Evolutionary conservation across 129 eudicot genomes (phyloP), one percentile per base, ranked within the genome.

Genomic region (Scalesia atractyloides): DNA sequence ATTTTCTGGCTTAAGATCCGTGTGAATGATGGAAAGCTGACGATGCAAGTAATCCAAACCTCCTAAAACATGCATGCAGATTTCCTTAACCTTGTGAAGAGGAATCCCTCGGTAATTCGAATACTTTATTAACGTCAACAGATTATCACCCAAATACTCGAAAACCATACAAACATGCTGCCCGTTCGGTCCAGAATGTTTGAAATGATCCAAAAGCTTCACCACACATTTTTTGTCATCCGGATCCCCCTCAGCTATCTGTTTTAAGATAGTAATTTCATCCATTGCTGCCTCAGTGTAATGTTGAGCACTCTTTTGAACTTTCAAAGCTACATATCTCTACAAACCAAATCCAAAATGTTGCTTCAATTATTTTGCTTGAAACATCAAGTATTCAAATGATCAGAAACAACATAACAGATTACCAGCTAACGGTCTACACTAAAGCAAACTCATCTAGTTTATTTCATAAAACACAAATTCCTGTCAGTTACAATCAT

Each of bases 81-180:
- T 87, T 74, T 94, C 91, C 80, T 90, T 90, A 52, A 94, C 98
- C 85, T 76, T 90, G 71, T 78, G 84, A 64, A 88, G 84, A 58
- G 96, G 96, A 16, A 94, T 9, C 48, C 98, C 98, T 76, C 86
- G 76, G 76, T 87, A 90, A 68, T 84, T 92, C 5, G 92, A 78
- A 67, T 90, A 94, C 79, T 94, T 88, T 43, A 94, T 84, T n/a
- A 94, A 84, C 3, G 96, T 87, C 88, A 94, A 77, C 39, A 94
- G 86, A 53, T 88, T 93, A 78, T 93, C 97, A 4, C 98, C 98
- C 79, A 93, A 70, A 77, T 85, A 90, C 79, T 94, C 97, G 77
- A 94, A 90, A 19, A 94, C 96, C 98, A 94, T 90, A 73, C 98
- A 94, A 11, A 94, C 89, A 82, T 94, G 98, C 79, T 94, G 96